Evolutionary conservation across 2,329 filamentous ascomycete genomes (phyloP).

Genomic region (Dryadomyces quercivorus): DNA sequence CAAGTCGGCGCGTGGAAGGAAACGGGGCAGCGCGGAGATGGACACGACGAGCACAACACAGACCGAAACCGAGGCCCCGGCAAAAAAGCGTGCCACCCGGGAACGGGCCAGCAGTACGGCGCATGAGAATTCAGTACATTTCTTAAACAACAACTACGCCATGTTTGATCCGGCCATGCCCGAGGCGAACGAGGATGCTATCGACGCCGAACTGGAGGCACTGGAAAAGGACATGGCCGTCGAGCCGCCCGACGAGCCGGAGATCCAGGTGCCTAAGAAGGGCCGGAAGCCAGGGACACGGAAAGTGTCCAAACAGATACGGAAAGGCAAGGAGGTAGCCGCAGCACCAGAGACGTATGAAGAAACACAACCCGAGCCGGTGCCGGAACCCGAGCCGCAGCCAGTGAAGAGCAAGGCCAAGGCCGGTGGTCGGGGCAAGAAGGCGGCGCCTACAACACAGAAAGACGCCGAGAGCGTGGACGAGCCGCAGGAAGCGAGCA

Average conservation of each 20-base stretch:
- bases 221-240: conserved; percentile 36
- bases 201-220: conserved; percentile 37
- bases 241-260: conserved; percentile 11
- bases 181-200: conserved; percentile 31
- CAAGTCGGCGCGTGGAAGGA: conserved; percentile 32
- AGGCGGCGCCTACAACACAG: conserved; percentile 1
- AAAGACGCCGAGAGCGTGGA: conserved; percentile 6
- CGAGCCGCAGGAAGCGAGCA: conserved; percentile 14
- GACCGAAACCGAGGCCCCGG: conserved; percentile 38
- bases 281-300: conserved; percentile 38
- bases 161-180: conserved; percentile 40
- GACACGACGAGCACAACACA: conserved; percentile 31
- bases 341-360: conserved; percentile 1
- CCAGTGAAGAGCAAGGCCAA: conserved; percentile 5
- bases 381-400: not conserved
- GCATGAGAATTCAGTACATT: conserved; percentile 30
- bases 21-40: conserved; percentile 49
- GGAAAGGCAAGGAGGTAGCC: conserved; percentile 27
- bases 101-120: conserved; percentile 28
- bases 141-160: conserved; percentile 23
- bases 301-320: conserved; percentile 40
- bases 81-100: conserved; percentile 43
- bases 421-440: conserved; percentile 1
- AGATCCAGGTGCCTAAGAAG: conserved; percentile 38
- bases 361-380: not conserved